Base-by-base conservation (phyloP, 1,284 basidiomycete genomes). In the Mycosarcoma maydis region DNA sequence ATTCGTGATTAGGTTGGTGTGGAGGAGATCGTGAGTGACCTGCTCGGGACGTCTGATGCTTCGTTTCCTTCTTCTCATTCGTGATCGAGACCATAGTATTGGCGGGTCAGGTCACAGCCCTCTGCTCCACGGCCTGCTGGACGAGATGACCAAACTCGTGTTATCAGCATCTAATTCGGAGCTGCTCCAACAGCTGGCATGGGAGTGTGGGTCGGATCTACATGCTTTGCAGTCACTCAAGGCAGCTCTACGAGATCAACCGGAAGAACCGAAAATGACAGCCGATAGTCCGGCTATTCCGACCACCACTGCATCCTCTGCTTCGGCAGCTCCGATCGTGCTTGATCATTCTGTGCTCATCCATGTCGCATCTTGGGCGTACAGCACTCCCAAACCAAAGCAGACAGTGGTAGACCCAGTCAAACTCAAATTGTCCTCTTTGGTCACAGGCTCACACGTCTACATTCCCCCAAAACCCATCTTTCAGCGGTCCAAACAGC, bases 381-480 rank as follows among this genome's bases (percentile, higher is more conserved):
- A 27, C 1, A 39, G 3, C 22, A 26, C 26, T 3, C 3, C 6
- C 0, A 17, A 27, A 22, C 6, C 30, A 17, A 10, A 19, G 2
- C 6, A n/a, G 17, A 8, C 33, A 27, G 11, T 9, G 8, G 14
- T 29, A 10, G 49, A 57, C 19, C 22, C 5, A 0, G 16, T 6
- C 7, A 29, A 17, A 9, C 54, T 54, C 14, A 69, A 48, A 23
- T 40, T 69, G 3, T 60, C 60, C 13, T 29, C 43, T 6, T 48
- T 70, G 16, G 67, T 65, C 6, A 6, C 8, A 3, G 60, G 56
- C 0, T 53, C 56, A 1, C 22, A 27, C 10, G 60, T 70, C 14
- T 54, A 60, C 39, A 38, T 65, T 11, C 56, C 60, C n/a, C 60
- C 67, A 7, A 64, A 64, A 20, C 60, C 60, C 0, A 36, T 53